These are phyloP conservation scores for Debaryomycetaceae sp. DNA, from an alignment of 1,139 yeast genomes.

Conservation along the genomic window DNA sequence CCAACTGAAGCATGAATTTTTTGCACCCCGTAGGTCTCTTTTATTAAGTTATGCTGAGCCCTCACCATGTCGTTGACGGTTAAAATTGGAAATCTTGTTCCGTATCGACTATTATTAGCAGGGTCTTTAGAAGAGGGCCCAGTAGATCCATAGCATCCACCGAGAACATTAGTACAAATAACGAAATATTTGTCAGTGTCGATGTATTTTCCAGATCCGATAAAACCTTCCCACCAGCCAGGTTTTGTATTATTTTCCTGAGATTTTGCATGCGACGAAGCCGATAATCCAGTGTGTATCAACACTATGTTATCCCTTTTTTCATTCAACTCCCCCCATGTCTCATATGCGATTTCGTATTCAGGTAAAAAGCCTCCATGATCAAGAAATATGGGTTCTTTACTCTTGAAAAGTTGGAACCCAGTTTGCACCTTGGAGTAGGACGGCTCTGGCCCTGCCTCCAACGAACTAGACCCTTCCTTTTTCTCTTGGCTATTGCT, in stretches of 20 bases:
- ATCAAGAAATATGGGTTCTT: conserved; percentile 66
- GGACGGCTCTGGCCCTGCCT: conserved; percentile 82
- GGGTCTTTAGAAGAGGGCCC: conserved; percentile 89
- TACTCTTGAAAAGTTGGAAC: conserved; percentile 54
- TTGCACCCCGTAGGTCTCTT: conserved; percentile 56
- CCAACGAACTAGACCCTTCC: conserved; percentile 38
- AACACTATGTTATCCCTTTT: conserved; percentile 69
- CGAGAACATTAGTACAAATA: conserved; percentile 85
- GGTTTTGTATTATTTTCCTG: conserved; percentile 64
- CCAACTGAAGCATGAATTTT: conserved; percentile 81
- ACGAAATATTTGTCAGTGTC: conserved; percentile 82
- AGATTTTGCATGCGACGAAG: conserved; percentile 92
- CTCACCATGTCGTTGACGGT: conserved; percentile 89
- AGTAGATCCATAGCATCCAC: conserved; percentile 94
- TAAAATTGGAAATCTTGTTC: conserved; percentile 82
- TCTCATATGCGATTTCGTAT: conserved; percentile 81
- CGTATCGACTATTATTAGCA: conserved; percentile 62
- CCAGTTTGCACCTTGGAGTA: conserved; percentile 72
- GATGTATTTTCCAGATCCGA: conserved; percentile 76
- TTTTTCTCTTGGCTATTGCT: conserved; percentile 12
- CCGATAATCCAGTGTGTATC: conserved; percentile 87
- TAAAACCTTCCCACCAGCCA: conserved; percentile 97
- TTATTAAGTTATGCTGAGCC: conserved; percentile 72
- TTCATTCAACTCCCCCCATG: conserved; percentile 76
- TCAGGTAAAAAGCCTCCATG: conserved; percentile 77